Conservation (phyloP, 768 basidiomycete species). For the Lentinus brumalis region DNA sequence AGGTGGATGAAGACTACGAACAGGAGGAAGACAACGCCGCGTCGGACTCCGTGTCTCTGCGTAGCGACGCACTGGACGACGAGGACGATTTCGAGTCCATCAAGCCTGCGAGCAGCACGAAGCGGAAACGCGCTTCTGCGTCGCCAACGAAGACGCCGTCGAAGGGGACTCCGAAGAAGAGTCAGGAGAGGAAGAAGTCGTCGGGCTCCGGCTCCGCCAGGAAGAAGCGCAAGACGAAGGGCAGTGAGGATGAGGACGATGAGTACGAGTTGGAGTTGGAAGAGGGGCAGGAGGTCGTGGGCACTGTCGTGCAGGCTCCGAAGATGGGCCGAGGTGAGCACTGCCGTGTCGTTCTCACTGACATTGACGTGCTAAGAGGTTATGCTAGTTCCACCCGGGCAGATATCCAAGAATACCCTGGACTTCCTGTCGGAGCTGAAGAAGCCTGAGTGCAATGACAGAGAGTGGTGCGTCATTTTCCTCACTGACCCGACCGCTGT, state of each 20-base stretch:
- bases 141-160: constrained; percentile 9
- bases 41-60: constrained; percentile 10
- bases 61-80: constrained; percentile 27
- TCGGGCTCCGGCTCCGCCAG: background rate
- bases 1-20: background rate
- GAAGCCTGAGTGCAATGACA: constrained; percentile 80
- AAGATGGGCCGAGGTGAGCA: constrained; percentile 74
- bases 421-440: constrained; percentile 72
- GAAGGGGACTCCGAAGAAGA: constrained; percentile 8
- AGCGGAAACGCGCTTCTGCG: constrained; percentile 31
- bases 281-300: constrained; percentile 73
- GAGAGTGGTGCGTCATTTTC: constrained; percentile 62
- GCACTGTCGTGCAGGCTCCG: constrained; percentile 78
- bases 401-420: constrained; percentile 84
- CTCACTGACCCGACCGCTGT: background rate
- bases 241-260: constrained; percentile 43
- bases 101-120: constrained; percentile 18
- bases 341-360: background rate
- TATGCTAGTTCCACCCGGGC: constrained; percentile 68
- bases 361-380: background rate
- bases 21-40: constrained; percentile 18
- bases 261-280: constrained; percentile 48
- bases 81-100: constrained; percentile 27
- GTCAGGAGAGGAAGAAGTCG: constrained; percentile 14
- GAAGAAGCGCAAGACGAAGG: constrained; percentile 33